phyloP scores from a whole-genome alignment of 2,329 filamentous ascomycete species.

The Alternaria angustiovoidea region DNA sequence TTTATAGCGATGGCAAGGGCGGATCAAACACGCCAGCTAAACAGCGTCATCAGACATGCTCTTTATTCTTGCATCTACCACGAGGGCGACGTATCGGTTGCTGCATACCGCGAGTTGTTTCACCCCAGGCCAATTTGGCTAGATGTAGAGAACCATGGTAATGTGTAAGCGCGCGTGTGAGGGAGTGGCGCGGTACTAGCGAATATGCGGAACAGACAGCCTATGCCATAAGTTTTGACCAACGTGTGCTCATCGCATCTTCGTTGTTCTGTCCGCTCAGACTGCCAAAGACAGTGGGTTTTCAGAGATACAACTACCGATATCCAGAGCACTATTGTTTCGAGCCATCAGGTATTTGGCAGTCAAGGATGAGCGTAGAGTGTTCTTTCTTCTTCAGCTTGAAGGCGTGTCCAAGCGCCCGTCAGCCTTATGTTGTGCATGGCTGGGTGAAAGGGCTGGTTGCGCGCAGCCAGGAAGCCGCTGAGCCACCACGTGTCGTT shows the following conservation, averaged over 20 bases:
- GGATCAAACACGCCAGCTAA: not conserved
- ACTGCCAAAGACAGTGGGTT: not conserved
- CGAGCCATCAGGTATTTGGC: not conserved
- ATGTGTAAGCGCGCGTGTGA: not conserved
- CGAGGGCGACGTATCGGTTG: not conserved
- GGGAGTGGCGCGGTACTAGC: not conserved
- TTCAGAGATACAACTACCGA: not conserved
- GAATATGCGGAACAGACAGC: not conserved
- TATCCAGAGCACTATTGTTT: not conserved
- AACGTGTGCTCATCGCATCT: not conserved
- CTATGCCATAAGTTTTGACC: not conserved
- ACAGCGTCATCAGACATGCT: not conserved
- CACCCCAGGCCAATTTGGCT: not conserved
- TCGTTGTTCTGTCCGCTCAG: not conserved
- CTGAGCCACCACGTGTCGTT: slow-evolving; percentile 17
- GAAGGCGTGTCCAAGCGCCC: not conserved
- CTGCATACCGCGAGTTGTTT: not conserved
- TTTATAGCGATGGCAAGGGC: slow-evolving; percentile 6
- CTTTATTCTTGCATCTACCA: not conserved
- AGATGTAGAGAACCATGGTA: not conserved
- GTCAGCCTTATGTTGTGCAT: slow-evolving; percentile 1
- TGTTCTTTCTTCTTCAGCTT: not conserved
- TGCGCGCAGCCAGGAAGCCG: not conserved
- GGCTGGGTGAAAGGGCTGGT: not conserved
- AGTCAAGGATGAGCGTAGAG: not conserved